A percentile compares a stretch with the other conserved stretches of the same genome.
These are phyloP conservation scores for Schwanniomyces sp. DNA, from an alignment of 805 yeast species.

Conservation along the genomic window DNA sequence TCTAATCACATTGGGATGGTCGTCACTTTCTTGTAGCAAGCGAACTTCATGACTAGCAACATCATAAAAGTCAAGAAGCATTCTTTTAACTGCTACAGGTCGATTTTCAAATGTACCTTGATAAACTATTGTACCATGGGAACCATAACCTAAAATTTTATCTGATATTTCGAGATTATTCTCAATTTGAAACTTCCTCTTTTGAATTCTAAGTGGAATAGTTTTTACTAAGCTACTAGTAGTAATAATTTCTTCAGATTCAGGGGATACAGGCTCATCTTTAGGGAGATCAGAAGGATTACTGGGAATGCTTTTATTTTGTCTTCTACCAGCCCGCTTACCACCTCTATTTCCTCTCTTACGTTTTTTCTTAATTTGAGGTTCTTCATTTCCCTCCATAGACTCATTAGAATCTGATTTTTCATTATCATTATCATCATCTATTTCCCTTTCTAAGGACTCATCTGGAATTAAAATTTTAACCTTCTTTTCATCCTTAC, in stretches of 20 bases:
- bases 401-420: constrained; percentile 1
- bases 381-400: constrained; percentile 9
- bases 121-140: constrained; percentile 94
- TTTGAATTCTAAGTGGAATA: constrained; percentile 14
- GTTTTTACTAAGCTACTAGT: constrained; percentile 31
- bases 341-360: constrained; percentile 90
- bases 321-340: constrained; percentile 47
- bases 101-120: constrained; percentile 87
- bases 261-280: constrained; percentile 9
- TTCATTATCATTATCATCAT: background rate
- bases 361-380: constrained; percentile 51
- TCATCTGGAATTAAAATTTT: constrained; percentile 19
- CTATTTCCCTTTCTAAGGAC: constrained; percentile 9
- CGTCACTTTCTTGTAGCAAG: constrained; percentile 88
- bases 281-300: constrained; percentile 5
- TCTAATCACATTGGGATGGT: constrained; percentile 91
- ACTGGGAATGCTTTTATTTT: constrained; percentile 7
- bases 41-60: constrained; percentile 91
- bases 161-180: constrained; percentile 65
- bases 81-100: constrained; percentile 94
- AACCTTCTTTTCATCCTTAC: constrained; percentile 14
- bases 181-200: constrained; percentile 38
- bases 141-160: constrained; percentile 87
- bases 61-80: constrained; percentile 91
- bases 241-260: constrained; percentile 15